Evolutionary conservation across 2,329 filamentous ascomycete species (phyloP).

Genomic region (Teratosphaeria pseudoeucalypti): DNA sequence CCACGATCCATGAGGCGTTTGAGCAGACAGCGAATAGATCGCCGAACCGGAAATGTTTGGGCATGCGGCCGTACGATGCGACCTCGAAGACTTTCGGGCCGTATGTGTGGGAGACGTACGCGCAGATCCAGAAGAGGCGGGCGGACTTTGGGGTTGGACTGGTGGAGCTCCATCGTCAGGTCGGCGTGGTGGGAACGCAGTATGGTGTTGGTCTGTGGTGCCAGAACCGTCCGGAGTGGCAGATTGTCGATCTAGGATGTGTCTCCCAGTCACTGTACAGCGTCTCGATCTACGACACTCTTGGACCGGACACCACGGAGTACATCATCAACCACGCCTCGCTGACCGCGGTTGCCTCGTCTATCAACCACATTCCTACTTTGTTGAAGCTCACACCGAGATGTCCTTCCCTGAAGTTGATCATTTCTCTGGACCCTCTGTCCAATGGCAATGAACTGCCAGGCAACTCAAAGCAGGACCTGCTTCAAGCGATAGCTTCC

Average conservation of each 20-base stretch:
- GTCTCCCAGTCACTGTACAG: constrained; percentile 80
- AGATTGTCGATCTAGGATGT: constrained; percentile 75
- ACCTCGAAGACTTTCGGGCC: constrained; percentile 61
- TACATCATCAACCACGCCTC: constrained; percentile 91
- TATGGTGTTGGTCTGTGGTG: constrained; percentile 77
- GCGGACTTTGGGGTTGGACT: constrained; percentile 79
- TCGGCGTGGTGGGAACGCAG: constrained; percentile 55
- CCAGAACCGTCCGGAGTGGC: constrained; percentile 81
- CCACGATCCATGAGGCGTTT: constrained; percentile 26
- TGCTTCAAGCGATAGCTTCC: constrained; percentile 65
- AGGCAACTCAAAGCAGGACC: constrained; percentile 66
- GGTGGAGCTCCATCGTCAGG: constrained; percentile 66
- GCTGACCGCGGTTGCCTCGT: constrained; percentile 64
- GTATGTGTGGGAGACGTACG: constrained; percentile 78
- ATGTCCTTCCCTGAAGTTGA: constrained; percentile 71
- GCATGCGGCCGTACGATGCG: constrained; percentile 69
- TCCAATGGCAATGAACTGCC: constrained; percentile 61
- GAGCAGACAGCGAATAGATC: constrained; percentile 42
- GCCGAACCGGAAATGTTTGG: constrained; percentile 64
- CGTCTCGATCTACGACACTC: constrained; percentile 91
- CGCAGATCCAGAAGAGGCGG: constrained; percentile 65
- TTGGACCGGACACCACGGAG: constrained; percentile 82
- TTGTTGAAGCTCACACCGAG: constrained; percentile 72
- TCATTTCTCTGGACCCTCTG: constrained; percentile 76
- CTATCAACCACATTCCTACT: constrained; percentile 68